Conservation (phyloP, 345 rosid genomes). For the Citrus mangshanensis region DNA sequence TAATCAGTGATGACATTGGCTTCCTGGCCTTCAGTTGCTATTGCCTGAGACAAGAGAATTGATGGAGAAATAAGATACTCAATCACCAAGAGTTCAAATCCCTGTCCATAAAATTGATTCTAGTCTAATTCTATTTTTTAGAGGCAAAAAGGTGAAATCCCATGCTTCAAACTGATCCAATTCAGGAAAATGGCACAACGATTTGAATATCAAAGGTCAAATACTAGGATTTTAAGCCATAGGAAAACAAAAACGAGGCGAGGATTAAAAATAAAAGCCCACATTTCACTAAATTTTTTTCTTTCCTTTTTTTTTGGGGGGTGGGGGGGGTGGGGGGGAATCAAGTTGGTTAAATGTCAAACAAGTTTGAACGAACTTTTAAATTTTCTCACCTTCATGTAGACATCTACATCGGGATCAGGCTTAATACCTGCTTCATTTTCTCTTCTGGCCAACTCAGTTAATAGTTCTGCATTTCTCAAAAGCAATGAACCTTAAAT, state of each 20-base stretch:
- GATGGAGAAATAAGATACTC: neutral
- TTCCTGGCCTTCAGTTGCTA: slow-evolving; percentile 44
- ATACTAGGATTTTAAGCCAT: neutral
- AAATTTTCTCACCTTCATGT: slow-evolving; percentile 50
- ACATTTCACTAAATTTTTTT: too few species aligned
- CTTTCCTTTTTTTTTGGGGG: too few species aligned
- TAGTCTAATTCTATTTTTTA: neutral
- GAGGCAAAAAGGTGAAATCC: neutral
- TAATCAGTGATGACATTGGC: slow-evolving; percentile 47
- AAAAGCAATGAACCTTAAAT: neutral
- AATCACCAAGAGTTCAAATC: neutral
- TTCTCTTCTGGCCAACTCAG: slow-evolving; percentile 47
- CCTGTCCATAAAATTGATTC: neutral
- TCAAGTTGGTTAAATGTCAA: neutral
- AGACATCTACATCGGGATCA: slow-evolving; percentile 71
- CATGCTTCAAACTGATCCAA: too few species aligned
- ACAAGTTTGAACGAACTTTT: neutral
- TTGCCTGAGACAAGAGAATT: slow-evolving; percentile 32
- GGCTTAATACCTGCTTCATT: slow-evolving; percentile 71
- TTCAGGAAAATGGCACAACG: neutral
- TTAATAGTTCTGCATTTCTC: neutral
- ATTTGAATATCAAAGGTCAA: neutral
- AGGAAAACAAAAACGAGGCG: neutral
- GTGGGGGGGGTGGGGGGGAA: too few species aligned
- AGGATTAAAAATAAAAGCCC: neutral